phyloP scores from a whole-genome alignment of 495 filamentous ascomycete species.

The Aspergillus steynii region DNA sequence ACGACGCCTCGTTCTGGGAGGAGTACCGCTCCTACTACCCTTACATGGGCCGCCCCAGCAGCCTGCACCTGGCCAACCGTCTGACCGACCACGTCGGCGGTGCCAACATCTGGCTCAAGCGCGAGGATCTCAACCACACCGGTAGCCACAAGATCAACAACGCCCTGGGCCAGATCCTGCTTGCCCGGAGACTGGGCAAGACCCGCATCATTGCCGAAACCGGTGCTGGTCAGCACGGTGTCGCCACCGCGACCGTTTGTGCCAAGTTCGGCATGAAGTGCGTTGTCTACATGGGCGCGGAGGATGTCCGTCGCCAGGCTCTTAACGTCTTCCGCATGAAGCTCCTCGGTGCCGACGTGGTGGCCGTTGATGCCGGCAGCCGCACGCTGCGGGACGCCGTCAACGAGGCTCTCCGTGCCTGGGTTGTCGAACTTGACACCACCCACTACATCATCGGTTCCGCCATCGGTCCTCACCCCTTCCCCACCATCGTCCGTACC shows the following conservation, averaged over 20 bases:
- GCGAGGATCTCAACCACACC: conserved; percentile 88
- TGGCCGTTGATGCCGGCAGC: conserved; percentile 83
- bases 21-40: conserved; percentile 96
- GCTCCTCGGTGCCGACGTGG: conserved; percentile 85
- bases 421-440: conserved; percentile 82
- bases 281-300: conserved; percentile 93
- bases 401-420: conserved; percentile 88
- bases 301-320: conserved; percentile 90
- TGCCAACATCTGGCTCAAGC: conserved; percentile 93
- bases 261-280: conserved; percentile 96
- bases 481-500: conserved; percentile 92
- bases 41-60: conserved; percentile 94
- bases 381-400: conserved; percentile 90
- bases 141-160: conserved; percentile 98
- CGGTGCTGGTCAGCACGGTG: conserved; percentile 94
- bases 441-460: conserved; percentile 97
- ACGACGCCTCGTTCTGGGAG: conserved; percentile 93
- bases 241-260: conserved; percentile 93
- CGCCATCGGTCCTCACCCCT: conserved; percentile 92
- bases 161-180: conserved; percentile 82
- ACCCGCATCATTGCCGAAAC: conserved; percentile 95
- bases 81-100: conserved; percentile 86
- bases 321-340: conserved; percentile 97
- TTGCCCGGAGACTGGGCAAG: conserved; percentile 82
- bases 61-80: conserved; percentile 83